Conservation (phyloP, 306 rosid genomes). For the Acacia melanoxylon region DNA sequence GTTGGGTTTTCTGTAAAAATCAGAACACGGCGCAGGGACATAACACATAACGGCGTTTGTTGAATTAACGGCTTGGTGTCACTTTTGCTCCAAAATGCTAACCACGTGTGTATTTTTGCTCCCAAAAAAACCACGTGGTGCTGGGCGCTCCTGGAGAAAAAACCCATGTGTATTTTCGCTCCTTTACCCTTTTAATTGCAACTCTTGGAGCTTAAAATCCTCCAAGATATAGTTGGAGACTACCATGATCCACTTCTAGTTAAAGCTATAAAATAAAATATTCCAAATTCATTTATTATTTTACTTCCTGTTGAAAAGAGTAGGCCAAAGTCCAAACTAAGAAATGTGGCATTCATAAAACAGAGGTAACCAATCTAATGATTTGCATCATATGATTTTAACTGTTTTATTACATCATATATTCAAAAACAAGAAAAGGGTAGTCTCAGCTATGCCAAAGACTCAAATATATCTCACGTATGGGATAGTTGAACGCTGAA, state of each 20-base stretch:
- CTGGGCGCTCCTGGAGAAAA: too few relatives aligned
- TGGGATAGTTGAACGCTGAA: background rate
- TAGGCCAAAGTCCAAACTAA: background rate
- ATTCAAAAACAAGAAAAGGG: background rate
- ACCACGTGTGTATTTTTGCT: too few relatives aligned
- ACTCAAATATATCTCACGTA: background rate
- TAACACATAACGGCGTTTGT: too few relatives aligned
- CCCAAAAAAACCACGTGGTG: too few relatives aligned
- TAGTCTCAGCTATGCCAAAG: slow-evolving; percentile 17
- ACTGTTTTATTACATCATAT: background rate
- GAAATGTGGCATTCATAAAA: background rate
- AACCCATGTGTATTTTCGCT: too few relatives aligned
- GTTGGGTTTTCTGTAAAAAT: too few relatives aligned
- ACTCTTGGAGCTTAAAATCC: background rate
- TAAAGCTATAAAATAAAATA: background rate
- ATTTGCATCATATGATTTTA: background rate
- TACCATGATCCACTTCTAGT: background rate
- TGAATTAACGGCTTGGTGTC: too few relatives aligned
- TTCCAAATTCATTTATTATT: background rate
- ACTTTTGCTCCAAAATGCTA: too few relatives aligned
- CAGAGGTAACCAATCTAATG: background rate
- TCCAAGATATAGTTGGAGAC: background rate
- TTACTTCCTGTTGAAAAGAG: background rate
- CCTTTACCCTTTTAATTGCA: background rate
- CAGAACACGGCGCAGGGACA: too few relatives aligned